A percentile compares a stretch with the other conserved stretches of the same genome.
These are phyloP conservation scores for Suillus decipiens DNA, from an alignment of 768 basidiomycete species.

Conservation along the genomic window DNA sequence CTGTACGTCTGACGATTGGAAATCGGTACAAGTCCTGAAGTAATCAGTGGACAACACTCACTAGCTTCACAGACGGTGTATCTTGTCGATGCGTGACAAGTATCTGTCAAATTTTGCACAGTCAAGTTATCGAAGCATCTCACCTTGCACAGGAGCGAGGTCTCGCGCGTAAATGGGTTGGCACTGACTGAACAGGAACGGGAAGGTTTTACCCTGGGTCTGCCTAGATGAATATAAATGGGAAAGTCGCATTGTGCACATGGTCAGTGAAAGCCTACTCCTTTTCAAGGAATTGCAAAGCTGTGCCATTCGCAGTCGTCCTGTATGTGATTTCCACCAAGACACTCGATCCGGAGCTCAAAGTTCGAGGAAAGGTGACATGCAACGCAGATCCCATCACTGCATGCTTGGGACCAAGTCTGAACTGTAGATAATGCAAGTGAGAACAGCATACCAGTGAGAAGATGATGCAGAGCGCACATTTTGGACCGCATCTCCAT, in stretches of 20 bases:
- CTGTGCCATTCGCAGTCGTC: slow-evolving; percentile 48
- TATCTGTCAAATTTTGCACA: not conserved
- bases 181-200: slow-evolving; percentile 60
- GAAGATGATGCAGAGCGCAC: slow-evolving; percentile 9
- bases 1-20: slow-evolving; percentile 43
- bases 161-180: slow-evolving; percentile 61
- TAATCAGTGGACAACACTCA: slow-evolving; percentile 20
- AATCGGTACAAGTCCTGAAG: not conserved
- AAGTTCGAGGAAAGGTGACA: slow-evolving; percentile 31
- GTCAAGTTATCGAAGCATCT: not conserved
- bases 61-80: slow-evolving; percentile 57
- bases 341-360: slow-evolving; percentile 26
- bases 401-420: slow-evolving; percentile 32
- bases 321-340: slow-evolving; percentile 42
- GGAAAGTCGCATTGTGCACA: not conserved
- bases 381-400: slow-evolving; percentile 45
- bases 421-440: slow-evolving; percentile 22
- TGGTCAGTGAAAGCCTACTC: slow-evolving; percentile 28
- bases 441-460: not conserved
- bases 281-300: slow-evolving; percentile 56
- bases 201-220: slow-evolving; percentile 54
- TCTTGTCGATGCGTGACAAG: slow-evolving; percentile 31
- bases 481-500: slow-evolving; percentile 35
- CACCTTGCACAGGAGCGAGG: slow-evolving; percentile 50
- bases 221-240: slow-evolving; percentile 33